Evolutionary conservation across 306 rosid species (phyloP), one percentile per base, ranked within the genome.

Genomic region (Astragalus glycyphyllos): DNA sequence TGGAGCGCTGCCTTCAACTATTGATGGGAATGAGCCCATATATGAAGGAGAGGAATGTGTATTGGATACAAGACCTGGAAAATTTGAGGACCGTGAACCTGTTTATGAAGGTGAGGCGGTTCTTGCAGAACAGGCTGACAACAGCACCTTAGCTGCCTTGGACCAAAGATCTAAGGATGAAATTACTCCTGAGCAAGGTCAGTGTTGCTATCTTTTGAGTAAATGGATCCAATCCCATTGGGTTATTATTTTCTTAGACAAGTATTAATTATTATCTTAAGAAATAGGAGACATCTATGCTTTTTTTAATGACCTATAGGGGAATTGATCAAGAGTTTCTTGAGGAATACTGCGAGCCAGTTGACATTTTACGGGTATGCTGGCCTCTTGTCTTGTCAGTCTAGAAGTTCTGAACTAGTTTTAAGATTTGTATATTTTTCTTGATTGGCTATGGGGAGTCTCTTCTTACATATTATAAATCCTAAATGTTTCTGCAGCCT

Each of bases 41-140:
- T 95, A 95, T 80, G 99, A 91, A 85, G 99, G 99, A 73, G 99
- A 95, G 82, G 99, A 95, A 77, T 65, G 91, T 75, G 89, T 95
- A 69, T 58, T 87, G 84, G 89, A 87, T 69, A 67, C 85, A 57
- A 77, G 78, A 58, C 72, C 78, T 66, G 50, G 61, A 20, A 77
- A 75, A 56, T 81, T 79, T 69, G 93, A 84, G 75, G 82, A 84
- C 41, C 81, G 79, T 47, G 99, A 95, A 74, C 97, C 97, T 56
- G 88, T 95, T 13, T 95, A 95, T 82, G 99, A 95, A 82, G 99
- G 99, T 60, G 99, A 95, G 82, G 74, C 71, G 57, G 78, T 91
- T 67, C 96, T 95, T 69, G 90, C 92, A 15, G 84, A 91, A 71
- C 97, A 89, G 82, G 89, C 89, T 53, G 93, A 85, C 83, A 88